Conservation (phyloP, 805 yeast species). For the Kuraishia piskuri region DNA sequence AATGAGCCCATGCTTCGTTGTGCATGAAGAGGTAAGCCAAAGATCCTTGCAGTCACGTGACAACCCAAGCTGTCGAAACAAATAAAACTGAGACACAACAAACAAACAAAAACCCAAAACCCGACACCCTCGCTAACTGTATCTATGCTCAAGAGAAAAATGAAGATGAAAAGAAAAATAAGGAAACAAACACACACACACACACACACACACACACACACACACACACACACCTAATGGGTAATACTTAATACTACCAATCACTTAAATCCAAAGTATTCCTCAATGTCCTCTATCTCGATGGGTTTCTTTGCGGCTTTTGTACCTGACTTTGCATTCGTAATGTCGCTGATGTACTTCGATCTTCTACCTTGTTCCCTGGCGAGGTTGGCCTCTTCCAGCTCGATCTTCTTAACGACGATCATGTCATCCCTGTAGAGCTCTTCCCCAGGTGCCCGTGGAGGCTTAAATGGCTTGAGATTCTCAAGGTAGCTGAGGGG, state of each 20-base stretch:
- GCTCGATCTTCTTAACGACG: conserved; percentile 20
- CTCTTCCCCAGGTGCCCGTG: conserved; percentile 21
- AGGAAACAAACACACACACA: background rate
- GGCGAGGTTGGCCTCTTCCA: conserved; percentile 16
- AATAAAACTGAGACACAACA: background rate
- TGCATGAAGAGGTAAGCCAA: background rate
- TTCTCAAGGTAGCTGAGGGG: conserved; percentile 19
- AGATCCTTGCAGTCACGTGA: background rate
- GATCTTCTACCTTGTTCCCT: conserved; percentile 9
- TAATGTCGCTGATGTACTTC: conserved; percentile 12
- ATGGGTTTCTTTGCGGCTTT: conserved; percentile 9
- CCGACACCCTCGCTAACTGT: background rate
- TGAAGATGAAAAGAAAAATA: background rate
- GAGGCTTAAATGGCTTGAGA: conserved; percentile 13
- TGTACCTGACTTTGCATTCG: conserved; percentile 10
- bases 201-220: no score
- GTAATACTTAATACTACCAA: background rate
- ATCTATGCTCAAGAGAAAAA: background rate
- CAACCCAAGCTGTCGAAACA: background rate
- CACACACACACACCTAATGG: no score
- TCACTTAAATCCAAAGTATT: conserved; percentile 23
- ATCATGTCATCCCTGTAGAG: conserved; percentile 22
- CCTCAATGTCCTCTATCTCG: conserved; percentile 18
- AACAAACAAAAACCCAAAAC: background rate
- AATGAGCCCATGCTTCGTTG: background rate